Conservation (phyloP, 495 filamentous ascomycete genomes). For the Penicillium cosmopolitanum region DNA sequence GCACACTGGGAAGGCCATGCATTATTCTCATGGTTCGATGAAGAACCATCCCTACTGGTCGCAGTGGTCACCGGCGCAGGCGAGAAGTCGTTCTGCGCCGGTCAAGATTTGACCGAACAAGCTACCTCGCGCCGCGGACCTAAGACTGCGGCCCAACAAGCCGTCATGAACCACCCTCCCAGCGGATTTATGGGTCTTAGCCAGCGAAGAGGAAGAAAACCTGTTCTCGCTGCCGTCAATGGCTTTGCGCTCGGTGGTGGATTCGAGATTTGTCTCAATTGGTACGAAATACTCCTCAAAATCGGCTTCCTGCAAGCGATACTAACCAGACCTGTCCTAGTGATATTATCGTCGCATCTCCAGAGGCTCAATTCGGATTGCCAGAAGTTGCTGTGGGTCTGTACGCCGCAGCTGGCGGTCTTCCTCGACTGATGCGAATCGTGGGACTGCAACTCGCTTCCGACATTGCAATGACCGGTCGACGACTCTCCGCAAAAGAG, state of each 20-base stretch:
- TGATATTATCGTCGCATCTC: conserved; percentile 65
- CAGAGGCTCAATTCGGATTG: conserved; percentile 58
- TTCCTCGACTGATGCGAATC: conserved; percentile 65
- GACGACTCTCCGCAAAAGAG: conserved; percentile 55
- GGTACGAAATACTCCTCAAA: conserved; percentile 11
- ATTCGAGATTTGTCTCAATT: conserved; percentile 70
- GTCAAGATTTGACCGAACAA: conserved; percentile 47
- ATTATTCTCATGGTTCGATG: conserved; percentile 54
- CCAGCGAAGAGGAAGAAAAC: conserved; percentile 44
- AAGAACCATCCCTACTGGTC: conserved; percentile 49
- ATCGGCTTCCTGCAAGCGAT: background rate
- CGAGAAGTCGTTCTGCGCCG: conserved; percentile 55
- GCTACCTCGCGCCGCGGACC: conserved; percentile 12
- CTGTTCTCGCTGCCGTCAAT: conserved; percentile 72
- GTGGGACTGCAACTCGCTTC: conserved; percentile 65
- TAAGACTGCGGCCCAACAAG: conserved; percentile 10
- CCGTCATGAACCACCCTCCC: conserved; percentile 25
- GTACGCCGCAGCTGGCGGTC: conserved; percentile 65
- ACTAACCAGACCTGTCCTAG: conserved; percentile 17
- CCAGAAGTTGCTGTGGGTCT: conserved; percentile 70
- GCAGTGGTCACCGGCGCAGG: conserved; percentile 54
- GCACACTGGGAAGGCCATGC: conserved; percentile 49
- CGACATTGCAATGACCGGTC: conserved; percentile 68
- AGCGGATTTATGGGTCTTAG: conserved; percentile 35
- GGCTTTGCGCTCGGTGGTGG: conserved; percentile 72